Percentiles rank a stretch among this genome's conserved stretches.
These are phyloP conservation scores for Fagus crenata DNA, from an alignment of 306 rosid species.

Conservation along the genomic window DNA sequence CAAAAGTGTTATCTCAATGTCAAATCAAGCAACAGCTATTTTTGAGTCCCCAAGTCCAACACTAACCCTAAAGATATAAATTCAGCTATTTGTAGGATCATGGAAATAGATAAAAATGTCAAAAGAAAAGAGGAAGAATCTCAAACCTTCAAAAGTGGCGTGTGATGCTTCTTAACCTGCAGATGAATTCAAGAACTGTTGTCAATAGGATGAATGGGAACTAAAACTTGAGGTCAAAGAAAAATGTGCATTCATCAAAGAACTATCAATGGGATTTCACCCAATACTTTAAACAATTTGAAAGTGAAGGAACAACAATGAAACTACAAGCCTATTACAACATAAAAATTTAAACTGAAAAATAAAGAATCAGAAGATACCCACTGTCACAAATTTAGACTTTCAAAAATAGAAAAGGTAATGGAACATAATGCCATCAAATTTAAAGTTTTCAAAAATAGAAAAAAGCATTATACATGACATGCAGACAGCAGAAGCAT, in stretches of 20 bases:
- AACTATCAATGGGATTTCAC: slow-evolving; percentile 1
- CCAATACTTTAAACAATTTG: not conserved
- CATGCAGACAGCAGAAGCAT: not conserved
- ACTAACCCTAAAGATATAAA: not conserved
- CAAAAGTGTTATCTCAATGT: not conserved
- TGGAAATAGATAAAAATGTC: slow-evolving; percentile 24
- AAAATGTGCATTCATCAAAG: not conserved
- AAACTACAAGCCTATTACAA: not conserved
- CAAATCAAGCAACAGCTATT: not conserved
- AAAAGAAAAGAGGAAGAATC: slow-evolving; percentile 19
- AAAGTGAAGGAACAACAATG: not conserved
- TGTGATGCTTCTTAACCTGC: slow-evolving; percentile 77
- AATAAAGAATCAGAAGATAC: not conserved
- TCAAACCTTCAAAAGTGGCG: slow-evolving; percentile 88
- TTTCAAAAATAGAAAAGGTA: not conserved
- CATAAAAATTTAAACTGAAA: not conserved
- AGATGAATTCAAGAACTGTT: slow-evolving; percentile 33
- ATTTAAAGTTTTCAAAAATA: too few species aligned
- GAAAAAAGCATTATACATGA: not conserved
- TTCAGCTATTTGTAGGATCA: not conserved
- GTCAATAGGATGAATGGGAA: slow-evolving; percentile 25
- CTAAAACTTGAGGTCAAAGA: not conserved
- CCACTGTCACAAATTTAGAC: not conserved
- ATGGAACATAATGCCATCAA: not conserved
- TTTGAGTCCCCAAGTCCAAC: not conserved